Percentiles rank a stretch among this genome's conserved stretches.
Evolutionary conservation across 2,329 filamentous ascomycete species (phyloP).

Genomic region (Trichoderma koningiopsis): DNA sequence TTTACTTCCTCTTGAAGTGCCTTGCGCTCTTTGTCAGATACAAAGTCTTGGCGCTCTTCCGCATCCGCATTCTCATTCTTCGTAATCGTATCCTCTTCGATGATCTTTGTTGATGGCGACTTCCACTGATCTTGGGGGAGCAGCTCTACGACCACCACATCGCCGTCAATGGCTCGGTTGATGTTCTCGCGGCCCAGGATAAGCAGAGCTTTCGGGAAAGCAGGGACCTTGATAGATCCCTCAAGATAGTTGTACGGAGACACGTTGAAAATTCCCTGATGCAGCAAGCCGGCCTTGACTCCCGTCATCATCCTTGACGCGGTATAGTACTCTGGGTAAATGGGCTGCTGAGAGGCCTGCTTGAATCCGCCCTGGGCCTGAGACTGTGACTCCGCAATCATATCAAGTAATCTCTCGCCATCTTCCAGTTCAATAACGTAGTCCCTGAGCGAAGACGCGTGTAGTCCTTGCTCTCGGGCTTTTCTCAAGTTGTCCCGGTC

Average conservation of each 20-base stretch:
- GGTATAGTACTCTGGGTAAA: slow-evolving; percentile 89
- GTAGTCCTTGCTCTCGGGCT: slow-evolving; percentile 73
- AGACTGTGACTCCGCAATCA: slow-evolving; percentile 80
- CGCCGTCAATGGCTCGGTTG: slow-evolving; percentile 89
- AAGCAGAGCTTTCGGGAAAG: slow-evolving; percentile 86
- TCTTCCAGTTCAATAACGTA: slow-evolving; percentile 87
- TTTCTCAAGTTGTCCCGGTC: slow-evolving; percentile 86
- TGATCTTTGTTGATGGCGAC: slow-evolving; percentile 88
- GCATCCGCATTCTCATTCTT: slow-evolving; percentile 91
- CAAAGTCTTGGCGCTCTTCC: slow-evolving; percentile 73
- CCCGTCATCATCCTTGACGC: slow-evolving; percentile 94
- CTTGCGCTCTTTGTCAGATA: slow-evolving; percentile 84
- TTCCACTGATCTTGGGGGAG: slow-evolving; percentile 97
- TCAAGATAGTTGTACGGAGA: slow-evolving; percentile 98
- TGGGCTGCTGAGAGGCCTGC: slow-evolving; percentile 65
- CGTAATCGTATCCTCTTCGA: slow-evolving; percentile 90
- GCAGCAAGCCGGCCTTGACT: slow-evolving; percentile 81
- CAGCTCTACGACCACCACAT: slow-evolving; percentile 90
- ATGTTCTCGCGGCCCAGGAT: slow-evolving; percentile 93
- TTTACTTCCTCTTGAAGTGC: slow-evolving; percentile 91
- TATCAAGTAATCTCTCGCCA: slow-evolving; percentile 82
- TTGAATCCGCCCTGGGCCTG: slow-evolving; percentile 67
- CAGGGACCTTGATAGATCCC: slow-evolving; percentile 83
- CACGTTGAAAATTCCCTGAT: slow-evolving; percentile 94
- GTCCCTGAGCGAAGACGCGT: slow-evolving; percentile 67